A percentile compares a stretch with the other conserved stretches of the same genome.
These are phyloP conservation scores for Monosporascus cannonballus DNA, from an alignment of 2,329 filamentous ascomycete genomes.

Conservation along the genomic window DNA sequence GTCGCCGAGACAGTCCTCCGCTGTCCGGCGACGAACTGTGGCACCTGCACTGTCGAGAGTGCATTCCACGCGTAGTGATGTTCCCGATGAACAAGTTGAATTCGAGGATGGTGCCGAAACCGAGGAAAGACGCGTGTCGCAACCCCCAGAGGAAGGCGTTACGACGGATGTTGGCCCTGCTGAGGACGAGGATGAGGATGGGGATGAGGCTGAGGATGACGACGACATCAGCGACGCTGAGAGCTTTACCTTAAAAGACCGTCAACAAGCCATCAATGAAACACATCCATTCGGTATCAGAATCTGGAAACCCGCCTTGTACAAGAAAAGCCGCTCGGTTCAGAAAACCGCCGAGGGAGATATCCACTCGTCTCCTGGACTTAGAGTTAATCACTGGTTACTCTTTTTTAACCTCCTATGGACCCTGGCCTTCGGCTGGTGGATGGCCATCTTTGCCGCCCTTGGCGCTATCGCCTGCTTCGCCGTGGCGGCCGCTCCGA, in stretches of 20 bases:
- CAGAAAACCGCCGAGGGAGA: conserved; percentile 94
- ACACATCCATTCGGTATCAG: conserved; percentile 98
- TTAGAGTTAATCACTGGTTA: conserved; percentile 77
- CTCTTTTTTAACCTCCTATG: conserved; percentile 84
- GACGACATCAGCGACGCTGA: conserved; percentile 82
- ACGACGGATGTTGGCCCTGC: conserved; percentile 12
- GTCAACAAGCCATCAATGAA: conserved; percentile 96
- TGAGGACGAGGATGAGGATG: conserved; percentile 33
- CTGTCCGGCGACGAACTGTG: conserved; percentile 32
- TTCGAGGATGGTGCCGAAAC: conserved; percentile 24
- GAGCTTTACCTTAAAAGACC: conserved; percentile 95
- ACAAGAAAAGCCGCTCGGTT: conserved; percentile 95
- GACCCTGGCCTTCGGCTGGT: conserved; percentile 93
- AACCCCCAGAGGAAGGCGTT: conserved; percentile 32
- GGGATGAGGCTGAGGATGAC: conserved; percentile 57
- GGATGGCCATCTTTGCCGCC: conserved; percentile 74
- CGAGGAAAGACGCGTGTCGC: conserved; percentile 22
- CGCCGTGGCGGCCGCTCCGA: conserved; percentile 69
- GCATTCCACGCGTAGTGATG: conserved; percentile 32
- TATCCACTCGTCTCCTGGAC: conserved; percentile 90
- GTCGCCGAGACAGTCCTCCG: conserved; percentile 24
- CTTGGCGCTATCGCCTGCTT: conserved; percentile 73
- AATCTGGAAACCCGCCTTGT: conserved; percentile 96
- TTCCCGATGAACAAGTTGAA: conserved; percentile 21
- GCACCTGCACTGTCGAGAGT: conserved; percentile 35